Base-by-base conservation (phyloP, 2,329 filamentous ascomycete species). In the Botrytis aclada region DNA sequence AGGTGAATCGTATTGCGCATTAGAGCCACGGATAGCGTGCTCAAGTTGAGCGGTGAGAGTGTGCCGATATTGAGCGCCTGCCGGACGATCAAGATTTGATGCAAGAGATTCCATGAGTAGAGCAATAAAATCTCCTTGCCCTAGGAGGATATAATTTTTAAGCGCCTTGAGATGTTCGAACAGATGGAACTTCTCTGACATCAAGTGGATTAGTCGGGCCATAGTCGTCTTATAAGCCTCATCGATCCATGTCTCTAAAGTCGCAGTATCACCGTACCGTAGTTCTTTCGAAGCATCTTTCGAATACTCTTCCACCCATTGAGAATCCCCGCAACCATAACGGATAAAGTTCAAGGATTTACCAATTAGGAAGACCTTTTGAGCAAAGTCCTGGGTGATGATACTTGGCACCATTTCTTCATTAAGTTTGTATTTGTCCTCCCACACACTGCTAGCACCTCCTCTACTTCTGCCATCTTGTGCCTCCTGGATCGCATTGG, bases 331-430 rank as follows among this genome's bases (percentile, higher is more conserved):
- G 81, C 96, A 99, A 77, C 94, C 95, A 82, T 98, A 95, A 37
- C 96, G 91, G 81, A 99, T 98, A 82, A 99, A 99, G 82, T 99
- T 99, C 71, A 99, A 87, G 6, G 95, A 97, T 82, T 99, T 99
- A 72, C 96, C 96, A 78, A 99, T 99, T 12, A 99, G 84, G 79
- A 98, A 98, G 9, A 99, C 93, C 80, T 98, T 98, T 77, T 96
- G 93, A 0, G 96, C 94, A 83, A 99, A 98, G 74, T 97, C 95
- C 62, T 92, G 88, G 0, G 94, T 97, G 77, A 98, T 94, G 79
- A 98, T 98, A 60, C 92, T 95, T 0, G 96, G 96, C 37, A 98
- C 90, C 92, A 98, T 96, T 65, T 88, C 87, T 73, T 92, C 88
- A 77, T 93, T 91, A 56, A 98, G 86, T 79, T 93, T 92, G 83